phyloP scores from a whole-genome alignment of 169 alveolate genomes.

The Cryptosporidium bovis region DNA sequence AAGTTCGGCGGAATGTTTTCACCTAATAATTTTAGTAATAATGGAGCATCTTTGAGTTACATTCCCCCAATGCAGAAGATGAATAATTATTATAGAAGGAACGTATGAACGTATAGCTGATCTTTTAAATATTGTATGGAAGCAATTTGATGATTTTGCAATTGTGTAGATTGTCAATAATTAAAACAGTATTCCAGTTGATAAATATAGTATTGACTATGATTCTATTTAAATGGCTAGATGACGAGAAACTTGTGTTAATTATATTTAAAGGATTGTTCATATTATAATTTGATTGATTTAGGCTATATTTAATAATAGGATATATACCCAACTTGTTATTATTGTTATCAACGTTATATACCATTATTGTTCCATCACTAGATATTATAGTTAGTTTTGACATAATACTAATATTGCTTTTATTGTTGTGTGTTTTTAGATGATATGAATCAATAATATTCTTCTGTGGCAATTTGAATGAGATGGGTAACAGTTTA shows the following conservation, averaged over 20 bases:
- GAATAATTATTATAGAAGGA: no score
- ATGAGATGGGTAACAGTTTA: slow-evolving; percentile 3
- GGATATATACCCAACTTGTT: background rate
- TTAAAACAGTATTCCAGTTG: slow-evolving; percentile 9
- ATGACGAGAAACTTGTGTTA: slow-evolving; percentile 9
- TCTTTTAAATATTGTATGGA: slow-evolving; percentile 15
- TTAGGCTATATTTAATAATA: background rate
- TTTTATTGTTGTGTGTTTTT: no score
- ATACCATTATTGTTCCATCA: slow-evolving; percentile 34
- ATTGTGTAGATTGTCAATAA: slow-evolving; percentile 28
- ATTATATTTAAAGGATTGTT: slow-evolving; percentile 49
- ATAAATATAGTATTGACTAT: slow-evolving; percentile 17
- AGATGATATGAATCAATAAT: slow-evolving; percentile 4
- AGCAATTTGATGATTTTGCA: slow-evolving; percentile 27
- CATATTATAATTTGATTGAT: slow-evolving; percentile 3
- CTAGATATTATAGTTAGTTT: slow-evolving; percentile 35
- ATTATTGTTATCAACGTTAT: background rate
- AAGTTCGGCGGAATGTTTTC: no score
- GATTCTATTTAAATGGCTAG: slow-evolving; percentile 9
- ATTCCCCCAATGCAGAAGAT: slow-evolving; percentile 6
- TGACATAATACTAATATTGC: slow-evolving; percentile 2
- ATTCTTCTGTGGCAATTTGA: slow-evolving; percentile 46
- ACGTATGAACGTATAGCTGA: background rate
- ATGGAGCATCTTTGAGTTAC: slow-evolving; percentile 9
- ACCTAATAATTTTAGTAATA: no score